Evolutionary conservation across 768 basidiomycete species (phyloP), one percentile per base, ranked within the genome.

Genomic region (Pulveroboletus sp.): DNA sequence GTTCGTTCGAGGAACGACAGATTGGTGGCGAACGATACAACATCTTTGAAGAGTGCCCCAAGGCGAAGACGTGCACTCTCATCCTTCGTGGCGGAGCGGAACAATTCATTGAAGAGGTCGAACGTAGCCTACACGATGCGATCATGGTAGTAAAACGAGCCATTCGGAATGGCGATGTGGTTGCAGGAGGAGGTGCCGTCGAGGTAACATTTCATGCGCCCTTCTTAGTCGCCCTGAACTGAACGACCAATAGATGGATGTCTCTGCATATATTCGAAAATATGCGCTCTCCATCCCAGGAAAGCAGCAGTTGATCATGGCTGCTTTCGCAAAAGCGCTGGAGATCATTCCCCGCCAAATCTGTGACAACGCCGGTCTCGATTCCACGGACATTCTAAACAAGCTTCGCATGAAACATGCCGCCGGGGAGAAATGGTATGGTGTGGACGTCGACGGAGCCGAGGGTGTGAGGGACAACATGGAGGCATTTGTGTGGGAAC

Each of bases 81-180:
- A 69, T 99, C 20, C 82, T 99, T 50, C 81, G 97, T 44, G 97
- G 97, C 50, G 97, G 97, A 24, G 97, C 97, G 0, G 94, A 98
- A 62, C 97, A 99, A 67, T 98, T 99, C 69, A 98, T 98, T 53
- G 93, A 93, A 64, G 97, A 98, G 69, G 94, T 98, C 8, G 95
- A 98, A 69, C 75, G 97, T 48, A 94, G 91, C 81, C 70, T 99
- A 57, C 95, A 99, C 63, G 97, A 99, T 64, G 94, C 95, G 2
- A 92, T 98, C 61, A 98, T 98, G 94, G 94, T 99, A n/a, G 97
- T 99, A 37, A 97, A 97, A 71, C 79, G 97, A 44, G 94, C 97
- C 5, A 85, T 99, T 58, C 87, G 86, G 64, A 98, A 94, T 64
- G 93, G 91, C 35, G 90, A 95, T 46, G 86, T 99, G 43, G 97